These are phyloP conservation scores for Alternaria brassicicola DNA, from an alignment of 2,329 filamentous ascomycete species.

Conservation along the genomic window DNA sequence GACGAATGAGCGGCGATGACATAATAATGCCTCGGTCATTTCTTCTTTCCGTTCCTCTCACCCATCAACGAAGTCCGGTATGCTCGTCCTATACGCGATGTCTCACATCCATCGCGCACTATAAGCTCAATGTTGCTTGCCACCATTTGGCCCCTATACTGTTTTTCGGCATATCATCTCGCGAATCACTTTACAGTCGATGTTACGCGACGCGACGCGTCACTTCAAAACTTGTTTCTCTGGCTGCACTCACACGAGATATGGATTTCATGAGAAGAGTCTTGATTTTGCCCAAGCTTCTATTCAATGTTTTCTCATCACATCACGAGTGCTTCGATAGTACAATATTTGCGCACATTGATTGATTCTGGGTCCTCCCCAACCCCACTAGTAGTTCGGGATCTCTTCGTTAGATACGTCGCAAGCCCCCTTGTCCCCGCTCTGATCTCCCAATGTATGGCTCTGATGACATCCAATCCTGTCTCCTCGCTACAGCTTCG, in stretches of 20 bases:
- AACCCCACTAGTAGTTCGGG: not conserved
- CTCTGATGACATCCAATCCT: not conserved
- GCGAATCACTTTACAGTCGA: not conserved
- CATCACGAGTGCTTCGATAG: not conserved
- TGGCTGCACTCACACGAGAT: not conserved
- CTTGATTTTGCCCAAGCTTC: not conserved
- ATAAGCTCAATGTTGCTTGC: not conserved
- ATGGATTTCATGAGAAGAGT: not conserved
- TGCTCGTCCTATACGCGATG: not conserved
- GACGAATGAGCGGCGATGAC: slow-evolving; percentile 14
- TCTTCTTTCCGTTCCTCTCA: slow-evolving; percentile 4
- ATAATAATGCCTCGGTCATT: slow-evolving; percentile 15
- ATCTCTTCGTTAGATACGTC: not conserved
- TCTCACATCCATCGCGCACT: not conserved
- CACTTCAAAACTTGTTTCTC: not conserved
- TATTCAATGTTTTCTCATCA: not conserved
- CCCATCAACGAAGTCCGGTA: not conserved
- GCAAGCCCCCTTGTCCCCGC: not conserved
- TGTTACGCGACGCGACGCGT: not conserved
- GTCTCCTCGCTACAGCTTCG: not conserved
- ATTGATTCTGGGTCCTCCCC: not conserved
- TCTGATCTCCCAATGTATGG: not conserved
- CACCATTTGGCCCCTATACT: not conserved
- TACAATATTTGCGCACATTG: not conserved
- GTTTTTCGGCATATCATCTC: not conserved